A percentile compares a stretch with the other conserved stretches of the same genome.
Conservation (phyloP, 257 asterid species). For the Solanum lycopersicoides region DNA sequence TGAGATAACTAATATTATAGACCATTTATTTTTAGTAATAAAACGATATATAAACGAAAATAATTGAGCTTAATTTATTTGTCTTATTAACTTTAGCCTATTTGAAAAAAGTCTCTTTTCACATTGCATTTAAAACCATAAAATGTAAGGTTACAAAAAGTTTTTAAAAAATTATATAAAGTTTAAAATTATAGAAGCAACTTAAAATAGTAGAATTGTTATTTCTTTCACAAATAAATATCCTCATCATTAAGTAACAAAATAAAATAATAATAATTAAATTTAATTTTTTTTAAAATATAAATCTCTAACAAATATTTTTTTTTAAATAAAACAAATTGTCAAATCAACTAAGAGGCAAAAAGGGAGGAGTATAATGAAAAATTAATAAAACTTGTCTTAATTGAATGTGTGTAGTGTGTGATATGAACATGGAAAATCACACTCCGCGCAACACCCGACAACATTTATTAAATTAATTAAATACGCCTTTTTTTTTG, state of each 20-base stretch:
- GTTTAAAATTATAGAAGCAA: background rate
- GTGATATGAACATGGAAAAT: background rate
- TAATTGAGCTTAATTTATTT: background rate
- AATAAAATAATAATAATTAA: background rate
- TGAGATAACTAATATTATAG: rapidly evolving
- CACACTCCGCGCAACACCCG: background rate
- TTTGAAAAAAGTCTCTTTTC: too few relatives aligned
- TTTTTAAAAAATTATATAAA: too few relatives aligned
- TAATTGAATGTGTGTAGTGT: background rate
- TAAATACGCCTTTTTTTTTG: background rate
- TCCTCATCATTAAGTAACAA: background rate
- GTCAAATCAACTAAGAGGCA: background rate
- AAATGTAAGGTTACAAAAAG: too few relatives aligned
- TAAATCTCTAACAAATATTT: background rate
- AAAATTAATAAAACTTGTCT: background rate
- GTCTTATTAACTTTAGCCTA: too few relatives aligned
- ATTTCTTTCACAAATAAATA: background rate
- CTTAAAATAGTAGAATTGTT: background rate
- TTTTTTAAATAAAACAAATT: too few relatives aligned
- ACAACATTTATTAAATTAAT: background rate
- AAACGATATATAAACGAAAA: background rate
- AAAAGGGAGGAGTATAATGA: background rate
- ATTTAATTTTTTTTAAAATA: background rate
- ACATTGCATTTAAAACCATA: too few relatives aligned
- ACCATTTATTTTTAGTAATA: too few relatives aligned